Evolutionary conservation across 768 basidiomycete genomes (phyloP).

Genomic region (Pleurotus platypus): DNA sequence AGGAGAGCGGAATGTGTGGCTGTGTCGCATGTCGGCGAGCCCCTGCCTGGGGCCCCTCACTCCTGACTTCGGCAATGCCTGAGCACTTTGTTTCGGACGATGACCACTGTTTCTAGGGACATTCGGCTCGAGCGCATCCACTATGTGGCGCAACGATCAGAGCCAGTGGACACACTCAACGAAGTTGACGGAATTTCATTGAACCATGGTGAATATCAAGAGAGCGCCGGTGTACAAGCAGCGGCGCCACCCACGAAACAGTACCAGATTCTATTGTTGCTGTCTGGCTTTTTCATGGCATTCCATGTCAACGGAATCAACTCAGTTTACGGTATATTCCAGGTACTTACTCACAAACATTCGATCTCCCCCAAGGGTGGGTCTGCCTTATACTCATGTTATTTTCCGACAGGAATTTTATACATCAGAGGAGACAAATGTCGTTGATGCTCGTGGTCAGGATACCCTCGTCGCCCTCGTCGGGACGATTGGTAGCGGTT

Average conservation of each 20-base stretch:
- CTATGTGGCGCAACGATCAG: no score
- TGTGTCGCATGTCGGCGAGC: no score
- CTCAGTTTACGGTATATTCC: slow-evolving; percentile 39
- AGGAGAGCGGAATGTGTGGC: no score
- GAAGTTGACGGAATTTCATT: no score
- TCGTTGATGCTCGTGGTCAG: slow-evolving; percentile 28
- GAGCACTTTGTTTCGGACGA: no score
- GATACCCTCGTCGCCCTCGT: slow-evolving; percentile 39
- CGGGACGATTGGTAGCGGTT: slow-evolving; percentile 39
- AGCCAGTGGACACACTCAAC: no score
- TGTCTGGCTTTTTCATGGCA: slow-evolving; percentile 40
- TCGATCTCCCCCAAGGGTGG: no score
- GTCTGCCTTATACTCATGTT: background rate
- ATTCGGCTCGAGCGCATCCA: no score
- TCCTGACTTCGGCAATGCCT: no score
- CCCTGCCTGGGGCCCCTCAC: no score
- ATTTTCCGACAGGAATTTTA: slow-evolving; percentile 35
- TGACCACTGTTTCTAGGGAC: no score
- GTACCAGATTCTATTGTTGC: slow-evolving; percentile 32
- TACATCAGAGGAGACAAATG: slow-evolving; percentile 32
- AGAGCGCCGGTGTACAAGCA: background rate
- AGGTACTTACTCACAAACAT: slow-evolving; percentile 20
- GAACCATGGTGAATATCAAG: no score
- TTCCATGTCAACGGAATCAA: slow-evolving; percentile 44
- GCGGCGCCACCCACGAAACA: slow-evolving; percentile 21